Conservation (phyloP, 2,329 filamentous ascomycete species). For the Curvularia lunata region DNA sequence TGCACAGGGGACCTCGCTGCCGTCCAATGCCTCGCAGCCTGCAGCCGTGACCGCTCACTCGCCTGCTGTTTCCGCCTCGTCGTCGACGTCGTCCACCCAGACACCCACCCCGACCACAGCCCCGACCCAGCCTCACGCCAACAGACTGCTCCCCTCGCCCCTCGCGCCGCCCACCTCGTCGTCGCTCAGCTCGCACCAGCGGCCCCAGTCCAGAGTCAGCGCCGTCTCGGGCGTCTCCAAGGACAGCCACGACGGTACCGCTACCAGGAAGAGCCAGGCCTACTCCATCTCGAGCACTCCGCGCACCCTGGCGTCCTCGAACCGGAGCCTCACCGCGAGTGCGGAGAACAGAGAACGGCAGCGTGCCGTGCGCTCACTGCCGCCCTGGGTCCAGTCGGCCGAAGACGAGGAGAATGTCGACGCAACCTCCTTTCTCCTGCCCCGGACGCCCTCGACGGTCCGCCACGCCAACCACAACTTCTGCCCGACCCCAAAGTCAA, state of each 20-base stretch:
- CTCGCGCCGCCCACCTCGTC: constrained; percentile 41
- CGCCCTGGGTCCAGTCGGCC: constrained; percentile 49
- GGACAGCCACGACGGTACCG: constrained; percentile 36
- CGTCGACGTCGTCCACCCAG: constrained; percentile 7
- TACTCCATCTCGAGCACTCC: constrained; percentile 47
- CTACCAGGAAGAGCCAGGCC: constrained; percentile 41
- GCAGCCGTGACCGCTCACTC: not conserved
- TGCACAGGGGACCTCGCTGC: constrained; percentile 5
- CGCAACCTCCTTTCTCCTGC: constrained; percentile 41
- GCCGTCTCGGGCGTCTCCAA: constrained; percentile 34
- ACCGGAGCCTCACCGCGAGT: constrained; percentile 34
- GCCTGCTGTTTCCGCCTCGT: not conserved
- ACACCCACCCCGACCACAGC: not conserved
- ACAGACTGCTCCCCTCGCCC: constrained; percentile 42
- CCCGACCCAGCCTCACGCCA: constrained; percentile 7
- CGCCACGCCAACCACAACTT: constrained; percentile 48
- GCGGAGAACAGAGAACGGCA: constrained; percentile 43
- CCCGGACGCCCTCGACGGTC: constrained; percentile 42
- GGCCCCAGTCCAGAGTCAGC: constrained; percentile 42
- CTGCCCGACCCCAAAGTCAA: constrained; percentile 49
- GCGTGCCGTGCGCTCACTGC: constrained; percentile 45
- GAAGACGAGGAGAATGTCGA: constrained; percentile 46
- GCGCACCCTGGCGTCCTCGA: constrained; percentile 46
- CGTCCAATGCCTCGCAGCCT: not conserved
- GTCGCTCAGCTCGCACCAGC: constrained; percentile 35